A percentile compares a stretch with the other conserved stretches of the same genome.
Evolutionary conservation across 305 asterid species (phyloP).

Genomic region (Fraxinus greggii): DNA sequence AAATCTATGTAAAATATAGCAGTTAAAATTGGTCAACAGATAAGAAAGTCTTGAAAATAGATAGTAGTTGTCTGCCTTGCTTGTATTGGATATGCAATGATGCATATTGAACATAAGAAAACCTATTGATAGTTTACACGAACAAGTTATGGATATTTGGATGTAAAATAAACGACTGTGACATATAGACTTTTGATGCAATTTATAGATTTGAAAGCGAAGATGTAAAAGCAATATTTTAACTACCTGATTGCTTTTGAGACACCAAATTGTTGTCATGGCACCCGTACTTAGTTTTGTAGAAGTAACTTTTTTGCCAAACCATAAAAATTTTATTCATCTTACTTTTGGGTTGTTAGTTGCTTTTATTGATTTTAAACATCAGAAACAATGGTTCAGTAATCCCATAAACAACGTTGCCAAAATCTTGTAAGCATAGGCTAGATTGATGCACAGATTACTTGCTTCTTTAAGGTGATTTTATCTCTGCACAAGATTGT

Average conservation of each 20-base stretch:
- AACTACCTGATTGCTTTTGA: not conserved
- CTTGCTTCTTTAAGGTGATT: not conserved
- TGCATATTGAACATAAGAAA: not conserved
- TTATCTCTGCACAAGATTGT: not conserved
- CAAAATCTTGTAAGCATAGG: not conserved
- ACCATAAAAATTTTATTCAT: not conserved
- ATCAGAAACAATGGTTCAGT: not conserved
- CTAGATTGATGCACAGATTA: not conserved
- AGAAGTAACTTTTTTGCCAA: not conserved
- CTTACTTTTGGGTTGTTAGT: not conserved
- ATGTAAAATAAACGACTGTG: not conserved
- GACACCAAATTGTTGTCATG: not conserved
- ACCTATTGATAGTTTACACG: not conserved
- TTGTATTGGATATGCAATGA: not conserved
- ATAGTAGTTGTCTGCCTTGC: not conserved
- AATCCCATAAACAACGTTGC: not conserved
- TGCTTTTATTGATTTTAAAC: too few relatives aligned
- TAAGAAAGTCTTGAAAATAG: not conserved
- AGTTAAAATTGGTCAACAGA: not conserved
- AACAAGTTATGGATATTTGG: not conserved
- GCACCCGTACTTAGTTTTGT: not conserved
- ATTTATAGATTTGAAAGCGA: not conserved
- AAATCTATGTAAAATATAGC: not conserved
- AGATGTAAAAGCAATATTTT: not conserved
- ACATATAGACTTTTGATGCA: not conserved